A percentile compares a stretch with the other conserved stretches of the same genome.
These are phyloP conservation scores for Phialophora tarda DNA, from an alignment of 2,329 filamentous ascomycete species.

Conservation along the genomic window DNA sequence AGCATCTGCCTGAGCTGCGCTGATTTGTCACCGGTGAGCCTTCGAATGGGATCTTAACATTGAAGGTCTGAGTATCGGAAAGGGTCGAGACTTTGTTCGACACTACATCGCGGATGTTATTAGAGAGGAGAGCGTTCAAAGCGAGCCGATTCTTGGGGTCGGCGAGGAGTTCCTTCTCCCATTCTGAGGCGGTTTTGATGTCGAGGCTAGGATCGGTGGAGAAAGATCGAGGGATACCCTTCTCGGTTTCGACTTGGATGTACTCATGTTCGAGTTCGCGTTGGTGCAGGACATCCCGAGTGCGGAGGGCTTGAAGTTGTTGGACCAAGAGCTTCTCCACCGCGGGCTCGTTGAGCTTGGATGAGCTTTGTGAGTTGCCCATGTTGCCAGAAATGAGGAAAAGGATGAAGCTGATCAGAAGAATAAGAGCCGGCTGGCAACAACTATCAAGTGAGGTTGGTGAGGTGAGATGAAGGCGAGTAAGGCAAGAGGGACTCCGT, in stretches of 20 bases:
- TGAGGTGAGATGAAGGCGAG: not conserved
- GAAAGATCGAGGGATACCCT: slow-evolving; percentile 43
- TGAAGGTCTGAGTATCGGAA: slow-evolving; percentile 79
- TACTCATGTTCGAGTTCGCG: slow-evolving; percentile 57
- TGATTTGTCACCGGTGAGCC: slow-evolving; percentile 86
- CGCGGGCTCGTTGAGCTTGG: slow-evolving; percentile 39
- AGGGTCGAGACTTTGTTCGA: slow-evolving; percentile 67
- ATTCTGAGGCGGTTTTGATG: slow-evolving; percentile 58
- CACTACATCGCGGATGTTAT: slow-evolving; percentile 70
- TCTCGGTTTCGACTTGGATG: slow-evolving; percentile 57
- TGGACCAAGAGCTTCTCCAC: slow-evolving; percentile 47
- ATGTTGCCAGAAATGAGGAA: slow-evolving; percentile 22
- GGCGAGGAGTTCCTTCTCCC: slow-evolving; percentile 67
- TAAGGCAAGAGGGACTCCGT: not conserved
- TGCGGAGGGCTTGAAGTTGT: slow-evolving; percentile 47
- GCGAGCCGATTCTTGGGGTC: slow-evolving; percentile 76
- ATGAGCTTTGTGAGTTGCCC: slow-evolving; percentile 38
- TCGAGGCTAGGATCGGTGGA: slow-evolving; percentile 52
- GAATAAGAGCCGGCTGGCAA: not conserved
- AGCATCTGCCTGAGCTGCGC: slow-evolving; percentile 79
- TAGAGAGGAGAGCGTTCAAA: slow-evolving; percentile 71
- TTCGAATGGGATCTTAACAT: slow-evolving; percentile 79
- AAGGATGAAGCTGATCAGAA: not conserved
- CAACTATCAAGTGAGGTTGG: not conserved
- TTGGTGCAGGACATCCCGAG: slow-evolving; percentile 45